Evolutionary conservation across 768 basidiomycete genomes (phyloP).

Genomic region (Lanmaoa rubissima): DNA sequence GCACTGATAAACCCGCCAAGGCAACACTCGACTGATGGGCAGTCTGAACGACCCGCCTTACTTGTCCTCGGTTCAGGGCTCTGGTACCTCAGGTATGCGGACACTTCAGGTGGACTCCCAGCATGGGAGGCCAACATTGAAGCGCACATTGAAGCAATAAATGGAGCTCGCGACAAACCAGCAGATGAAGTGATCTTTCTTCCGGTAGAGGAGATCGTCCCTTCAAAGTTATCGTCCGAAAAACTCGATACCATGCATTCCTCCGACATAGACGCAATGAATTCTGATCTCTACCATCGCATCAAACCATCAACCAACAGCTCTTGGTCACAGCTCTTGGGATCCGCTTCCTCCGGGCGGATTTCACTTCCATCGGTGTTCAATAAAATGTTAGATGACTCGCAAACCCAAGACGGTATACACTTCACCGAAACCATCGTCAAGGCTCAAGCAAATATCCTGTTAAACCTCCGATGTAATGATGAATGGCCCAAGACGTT

Average conservation of each 20-base stretch:
- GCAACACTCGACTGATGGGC: slow-evolving; percentile 1
- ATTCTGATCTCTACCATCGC: slow-evolving; percentile 76
- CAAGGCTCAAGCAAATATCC: slow-evolving; percentile 68
- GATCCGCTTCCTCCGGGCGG: slow-evolving; percentile 24
- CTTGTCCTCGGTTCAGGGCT: slow-evolving; percentile 84
- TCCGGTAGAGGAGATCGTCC: slow-evolving; percentile 72
- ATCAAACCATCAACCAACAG: slow-evolving; percentile 40
- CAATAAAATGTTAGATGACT: slow-evolving; percentile 73
- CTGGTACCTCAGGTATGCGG: slow-evolving; percentile 83
- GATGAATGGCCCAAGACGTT: slow-evolving; percentile 57
- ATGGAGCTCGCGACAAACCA: slow-evolving; percentile 36
- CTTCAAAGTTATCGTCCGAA: slow-evolving; percentile 60
- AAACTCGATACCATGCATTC: slow-evolving; percentile 68
- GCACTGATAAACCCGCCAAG: slow-evolving; percentile 37
- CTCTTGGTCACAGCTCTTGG: slow-evolving; percentile 32
- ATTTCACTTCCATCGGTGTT: slow-evolving; percentile 74
- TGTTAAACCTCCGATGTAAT: slow-evolving; percentile 84
- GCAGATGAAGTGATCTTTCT: slow-evolving; percentile 78
- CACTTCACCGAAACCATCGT: slow-evolving; percentile 70
- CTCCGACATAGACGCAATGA: slow-evolving; percentile 88
- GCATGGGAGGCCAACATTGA: slow-evolving; percentile 80
- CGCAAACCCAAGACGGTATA: slow-evolving; percentile 80
- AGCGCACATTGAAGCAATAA: slow-evolving; percentile 51
- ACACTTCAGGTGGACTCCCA: slow-evolving; percentile 68
- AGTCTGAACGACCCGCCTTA: slow-evolving; percentile 49